phyloP scores from a whole-genome alignment of 805 yeast species.

The Saturnispora besseyi region DNA sequence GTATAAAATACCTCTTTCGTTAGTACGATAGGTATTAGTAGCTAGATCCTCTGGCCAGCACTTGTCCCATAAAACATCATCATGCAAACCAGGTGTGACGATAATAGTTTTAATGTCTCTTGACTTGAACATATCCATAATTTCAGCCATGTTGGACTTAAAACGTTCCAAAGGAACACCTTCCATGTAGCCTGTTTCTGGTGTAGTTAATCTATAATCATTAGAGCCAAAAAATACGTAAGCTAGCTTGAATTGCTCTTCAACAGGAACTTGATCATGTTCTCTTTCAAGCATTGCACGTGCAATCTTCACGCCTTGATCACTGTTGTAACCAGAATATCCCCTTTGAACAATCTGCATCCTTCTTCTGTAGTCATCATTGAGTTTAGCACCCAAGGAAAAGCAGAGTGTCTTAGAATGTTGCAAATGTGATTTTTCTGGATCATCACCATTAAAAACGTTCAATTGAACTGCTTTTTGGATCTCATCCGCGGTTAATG shows the following conservation, averaged over 20 bases:
- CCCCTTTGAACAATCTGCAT: slow-evolving; percentile 68
- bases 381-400: slow-evolving; percentile 23
- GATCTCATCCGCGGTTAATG: slow-evolving; percentile 5
- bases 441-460: slow-evolving; percentile 3
- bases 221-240: slow-evolving; percentile 74
- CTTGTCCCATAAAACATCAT: slow-evolving; percentile 32
- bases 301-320: slow-evolving; percentile 6
- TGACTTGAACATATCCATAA: slow-evolving; percentile 33
- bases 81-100: slow-evolving; percentile 57
- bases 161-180: slow-evolving; percentile 44
- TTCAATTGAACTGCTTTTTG: neutral
- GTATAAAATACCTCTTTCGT: slow-evolving; percentile 37
- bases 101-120: slow-evolving; percentile 43
- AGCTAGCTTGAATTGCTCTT: slow-evolving; percentile 29
- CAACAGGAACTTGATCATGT: slow-evolving; percentile 25
- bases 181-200: slow-evolving; percentile 30
- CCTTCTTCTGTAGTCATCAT: slow-evolving; percentile 41
- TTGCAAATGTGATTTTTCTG: slow-evolving; percentile 1
- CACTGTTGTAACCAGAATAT: slow-evolving; percentile 54
- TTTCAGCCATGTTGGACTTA: slow-evolving; percentile 34
- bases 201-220: slow-evolving; percentile 36
- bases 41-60: slow-evolving; percentile 27
- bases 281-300: slow-evolving; percentile 43
- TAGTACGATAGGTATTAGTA: slow-evolving; percentile 36
- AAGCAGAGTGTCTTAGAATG: slow-evolving; percentile 12